These are phyloP conservation scores for Barnettozyma sucrosica DNA, from an alignment of 805 yeast species.

Conservation along the genomic window DNA sequence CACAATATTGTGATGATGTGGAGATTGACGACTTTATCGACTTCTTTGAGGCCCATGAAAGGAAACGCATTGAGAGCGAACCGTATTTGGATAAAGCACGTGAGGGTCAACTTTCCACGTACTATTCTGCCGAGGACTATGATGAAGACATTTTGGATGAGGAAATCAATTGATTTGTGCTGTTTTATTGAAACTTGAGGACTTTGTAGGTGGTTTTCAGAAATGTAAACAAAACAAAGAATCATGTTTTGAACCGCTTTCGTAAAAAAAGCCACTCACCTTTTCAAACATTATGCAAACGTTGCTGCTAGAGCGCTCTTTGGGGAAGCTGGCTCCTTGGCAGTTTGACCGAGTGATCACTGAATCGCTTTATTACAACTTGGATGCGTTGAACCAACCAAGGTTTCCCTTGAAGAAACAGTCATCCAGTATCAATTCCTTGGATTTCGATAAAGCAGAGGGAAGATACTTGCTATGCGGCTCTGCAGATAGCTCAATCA, in stretches of 20 bases:
- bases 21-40: slow-evolving; percentile 32
- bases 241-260: background rate
- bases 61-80: slow-evolving; percentile 29
- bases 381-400: slow-evolving; percentile 18
- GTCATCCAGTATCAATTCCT: slow-evolving; percentile 43
- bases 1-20: slow-evolving; percentile 34
- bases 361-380: slow-evolving; percentile 21
- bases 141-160: slow-evolving; percentile 2
- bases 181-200: background rate
- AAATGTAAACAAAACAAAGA: background rate
- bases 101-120: slow-evolving; percentile 33
- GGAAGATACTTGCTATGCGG: slow-evolving; percentile 57
- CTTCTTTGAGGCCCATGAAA: slow-evolving; percentile 33
- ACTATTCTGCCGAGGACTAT: slow-evolving; percentile 21
- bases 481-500: slow-evolving; percentile 63
- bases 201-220: background rate
- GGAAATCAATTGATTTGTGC: background rate
- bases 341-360: slow-evolving; percentile 18
- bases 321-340: slow-evolving; percentile 7
- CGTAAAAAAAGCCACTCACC: too few relatives aligned
- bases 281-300: slow-evolving; percentile 10
- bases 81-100: slow-evolving; percentile 29
- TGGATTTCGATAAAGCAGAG: slow-evolving; percentile 47
- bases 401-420: slow-evolving; percentile 16
- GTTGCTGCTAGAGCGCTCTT: slow-evolving; percentile 10